These are phyloP conservation scores for Leccinum variicolor DNA, from an alignment of 768 basidiomycete species.

Conservation along the genomic window DNA sequence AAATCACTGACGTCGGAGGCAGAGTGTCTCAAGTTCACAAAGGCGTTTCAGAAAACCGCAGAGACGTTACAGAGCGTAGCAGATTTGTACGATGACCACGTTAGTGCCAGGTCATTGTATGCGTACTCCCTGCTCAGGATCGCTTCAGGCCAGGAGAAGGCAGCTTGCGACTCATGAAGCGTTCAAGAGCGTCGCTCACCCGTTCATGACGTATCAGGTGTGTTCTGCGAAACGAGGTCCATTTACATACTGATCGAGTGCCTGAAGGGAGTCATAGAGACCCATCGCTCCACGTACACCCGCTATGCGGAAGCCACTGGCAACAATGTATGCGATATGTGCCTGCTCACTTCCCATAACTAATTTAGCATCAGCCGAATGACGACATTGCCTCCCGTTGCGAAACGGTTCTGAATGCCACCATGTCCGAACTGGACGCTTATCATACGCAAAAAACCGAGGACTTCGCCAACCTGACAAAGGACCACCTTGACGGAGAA, in stretches of 20 bases:
- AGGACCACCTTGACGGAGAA: constrained; percentile 74
- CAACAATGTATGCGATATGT: constrained; percentile 23
- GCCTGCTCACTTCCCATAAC: neutral
- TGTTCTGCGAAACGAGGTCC: neutral
- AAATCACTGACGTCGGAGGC: neutral
- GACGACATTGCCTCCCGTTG: constrained; percentile 70
- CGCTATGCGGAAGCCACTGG: constrained; percentile 56
- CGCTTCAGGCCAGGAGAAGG: constrained; percentile 60
- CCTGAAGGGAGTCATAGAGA: constrained; percentile 64
- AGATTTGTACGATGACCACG: constrained; percentile 77
- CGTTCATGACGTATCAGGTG: constrained; percentile 68
- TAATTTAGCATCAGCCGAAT: constrained; percentile 41
- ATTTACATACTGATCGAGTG: neutral
- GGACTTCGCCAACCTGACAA: constrained; percentile 57
- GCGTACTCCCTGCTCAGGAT: constrained; percentile 4
- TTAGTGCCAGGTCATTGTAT: constrained; percentile 32
- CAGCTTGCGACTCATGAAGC: constrained; percentile 74
- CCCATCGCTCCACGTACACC: constrained; percentile 64
- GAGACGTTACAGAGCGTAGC: constrained; percentile 74
- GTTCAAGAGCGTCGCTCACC: constrained; percentile 74
- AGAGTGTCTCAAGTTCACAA: constrained; percentile 76
- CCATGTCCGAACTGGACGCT: constrained; percentile 84
- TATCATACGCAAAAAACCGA: constrained; percentile 73
- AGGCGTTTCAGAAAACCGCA: constrained; percentile 70
- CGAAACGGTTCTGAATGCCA: constrained; percentile 85